Percentiles rank a stretch among this genome's conserved stretches.
Conservation (phyloP, 768 basidiomycete genomes). For the Dioszegia aurantiaca region DNA sequence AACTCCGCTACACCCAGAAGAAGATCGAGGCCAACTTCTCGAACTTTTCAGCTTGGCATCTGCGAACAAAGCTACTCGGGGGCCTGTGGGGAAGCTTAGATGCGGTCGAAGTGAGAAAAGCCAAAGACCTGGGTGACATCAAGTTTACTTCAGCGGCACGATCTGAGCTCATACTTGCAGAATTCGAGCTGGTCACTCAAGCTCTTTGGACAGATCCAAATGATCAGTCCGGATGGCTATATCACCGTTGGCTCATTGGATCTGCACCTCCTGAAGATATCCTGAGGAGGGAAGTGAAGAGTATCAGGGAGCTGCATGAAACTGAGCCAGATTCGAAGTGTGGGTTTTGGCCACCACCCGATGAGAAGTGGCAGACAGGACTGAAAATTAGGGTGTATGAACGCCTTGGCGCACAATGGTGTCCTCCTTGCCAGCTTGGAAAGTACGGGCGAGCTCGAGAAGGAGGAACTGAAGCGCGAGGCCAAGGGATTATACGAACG, state of each 20-base stretch:
- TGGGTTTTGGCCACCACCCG: slow-evolving; percentile 50
- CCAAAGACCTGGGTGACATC: slow-evolving; percentile 66
- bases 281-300: slow-evolving; percentile 69
- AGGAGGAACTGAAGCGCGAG: slow-evolving; percentile 48
- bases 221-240: slow-evolving; percentile 97
- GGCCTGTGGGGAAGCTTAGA: slow-evolving; percentile 61
- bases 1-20: slow-evolving; percentile 76
- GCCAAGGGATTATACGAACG: slow-evolving; percentile 61
- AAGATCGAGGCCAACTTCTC: slow-evolving; percentile 95
- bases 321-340: slow-evolving; percentile 94
- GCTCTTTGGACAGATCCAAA: slow-evolving; percentile 95
- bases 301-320: slow-evolving; percentile 77
- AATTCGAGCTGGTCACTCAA: slow-evolving; percentile 86
- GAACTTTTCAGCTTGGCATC: slow-evolving; percentile 99
- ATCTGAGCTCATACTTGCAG: slow-evolving; percentile 55
- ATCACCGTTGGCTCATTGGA: slow-evolving; percentile 95
- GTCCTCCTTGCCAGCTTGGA: slow-evolving; percentile 61
- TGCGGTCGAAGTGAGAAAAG: slow-evolving; percentile 59
- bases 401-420: slow-evolving; percentile 82
- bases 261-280: slow-evolving; percentile 62
- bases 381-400: slow-evolving; percentile 76
- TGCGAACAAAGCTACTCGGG: slow-evolving; percentile 75
- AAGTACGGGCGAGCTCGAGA: slow-evolving; percentile 4
- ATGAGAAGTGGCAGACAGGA: background rate
- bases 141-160: background rate